Percentiles rank a stretch among this genome's conserved stretches.
phyloP scores from a whole-genome alignment of 768 basidiomycete genomes.

The Xerocomellus dryophilus region DNA sequence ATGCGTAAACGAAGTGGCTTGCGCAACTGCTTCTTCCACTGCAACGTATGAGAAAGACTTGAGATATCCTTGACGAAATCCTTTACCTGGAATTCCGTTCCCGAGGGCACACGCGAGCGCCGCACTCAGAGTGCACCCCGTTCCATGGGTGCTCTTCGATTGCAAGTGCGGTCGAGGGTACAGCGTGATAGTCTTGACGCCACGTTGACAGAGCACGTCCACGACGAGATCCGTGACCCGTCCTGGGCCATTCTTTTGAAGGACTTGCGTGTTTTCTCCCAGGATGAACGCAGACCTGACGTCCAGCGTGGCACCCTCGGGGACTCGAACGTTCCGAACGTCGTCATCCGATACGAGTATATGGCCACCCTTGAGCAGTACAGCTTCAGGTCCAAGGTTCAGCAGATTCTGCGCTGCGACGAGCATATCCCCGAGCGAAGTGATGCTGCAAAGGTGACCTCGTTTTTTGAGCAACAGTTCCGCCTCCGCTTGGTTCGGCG shows the following conservation, averaged over 20 bases:
- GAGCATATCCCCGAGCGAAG: conserved; percentile 58
- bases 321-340: conserved; percentile 33
- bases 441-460: conserved; percentile 33
- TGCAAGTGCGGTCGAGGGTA: conserved; percentile 61
- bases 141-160: conserved; percentile 81
- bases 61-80: background rate
- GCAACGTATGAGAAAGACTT: background rate
- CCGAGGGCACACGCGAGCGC: conserved; percentile 71
- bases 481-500: conserved; percentile 84
- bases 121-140: conserved; percentile 88
- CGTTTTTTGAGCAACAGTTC: conserved; percentile 56
- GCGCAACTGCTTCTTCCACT: conserved; percentile 57
- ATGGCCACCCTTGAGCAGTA: conserved; percentile 88
- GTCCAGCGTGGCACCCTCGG: conserved; percentile 30
- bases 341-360: conserved; percentile 46
- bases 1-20: conserved; percentile 72
- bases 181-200: conserved; percentile 39
- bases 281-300: conserved; percentile 46
- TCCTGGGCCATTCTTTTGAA: conserved; percentile 31
- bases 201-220: conserved; percentile 53
- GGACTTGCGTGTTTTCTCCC: conserved; percentile 62
- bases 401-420: conserved; percentile 49
- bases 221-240: conserved; percentile 45
- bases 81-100: conserved; percentile 41
- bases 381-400: conserved; percentile 47